These are phyloP conservation scores for Erythrobasidium hasegawianum DNA, from an alignment of 1,284 basidiomycete species.

Conservation along the genomic window DNA sequence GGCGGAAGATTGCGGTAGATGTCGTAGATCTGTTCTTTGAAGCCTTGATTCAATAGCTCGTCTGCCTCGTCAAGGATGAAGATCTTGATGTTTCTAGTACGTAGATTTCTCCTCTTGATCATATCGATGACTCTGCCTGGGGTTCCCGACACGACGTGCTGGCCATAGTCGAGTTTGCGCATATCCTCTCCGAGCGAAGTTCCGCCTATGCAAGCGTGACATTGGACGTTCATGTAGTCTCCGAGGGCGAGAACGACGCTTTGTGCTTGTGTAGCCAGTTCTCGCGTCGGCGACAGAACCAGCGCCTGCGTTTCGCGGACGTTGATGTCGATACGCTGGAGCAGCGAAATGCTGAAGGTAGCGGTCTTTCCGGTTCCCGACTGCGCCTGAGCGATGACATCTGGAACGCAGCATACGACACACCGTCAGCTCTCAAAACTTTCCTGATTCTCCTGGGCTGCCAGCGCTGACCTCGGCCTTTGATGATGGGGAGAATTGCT, in stretches of 20 bases:
- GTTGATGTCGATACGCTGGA: constrained; percentile 82
- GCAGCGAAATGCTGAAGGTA: constrained; percentile 63
- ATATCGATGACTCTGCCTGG: constrained; percentile 99
- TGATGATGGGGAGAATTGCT: constrained; percentile 88
- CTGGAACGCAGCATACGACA: constrained; percentile 48
- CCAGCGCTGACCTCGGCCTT: constrained; percentile 50
- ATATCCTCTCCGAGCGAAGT: constrained; percentile 98
- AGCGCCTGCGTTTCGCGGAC: constrained; percentile 95
- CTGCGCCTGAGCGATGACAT: constrained; percentile 98
- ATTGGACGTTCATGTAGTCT: constrained; percentile 98
- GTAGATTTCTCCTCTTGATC: constrained; percentile 89
- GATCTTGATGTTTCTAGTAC: constrained; percentile 99
- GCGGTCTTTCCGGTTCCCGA: constrained; percentile 99
- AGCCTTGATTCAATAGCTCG: constrained; percentile 94
- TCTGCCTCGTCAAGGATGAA: constrained; percentile 97
- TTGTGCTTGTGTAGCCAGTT: constrained; percentile 96
- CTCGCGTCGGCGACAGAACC: constrained; percentile 88
- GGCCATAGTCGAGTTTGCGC: constrained; percentile 94
- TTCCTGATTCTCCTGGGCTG: constrained; percentile 28
- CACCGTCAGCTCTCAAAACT: constrained; percentile 37
- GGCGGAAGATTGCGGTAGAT: constrained; percentile 98
- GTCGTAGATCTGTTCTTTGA: constrained; percentile 99
- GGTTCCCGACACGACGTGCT: constrained; percentile 95
- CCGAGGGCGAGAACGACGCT: constrained; percentile 87
- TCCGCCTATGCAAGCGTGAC: constrained; percentile 97